phyloP scores from a whole-genome alignment of 108 stramenopile genomes.

The Parmales sp. region DNA sequence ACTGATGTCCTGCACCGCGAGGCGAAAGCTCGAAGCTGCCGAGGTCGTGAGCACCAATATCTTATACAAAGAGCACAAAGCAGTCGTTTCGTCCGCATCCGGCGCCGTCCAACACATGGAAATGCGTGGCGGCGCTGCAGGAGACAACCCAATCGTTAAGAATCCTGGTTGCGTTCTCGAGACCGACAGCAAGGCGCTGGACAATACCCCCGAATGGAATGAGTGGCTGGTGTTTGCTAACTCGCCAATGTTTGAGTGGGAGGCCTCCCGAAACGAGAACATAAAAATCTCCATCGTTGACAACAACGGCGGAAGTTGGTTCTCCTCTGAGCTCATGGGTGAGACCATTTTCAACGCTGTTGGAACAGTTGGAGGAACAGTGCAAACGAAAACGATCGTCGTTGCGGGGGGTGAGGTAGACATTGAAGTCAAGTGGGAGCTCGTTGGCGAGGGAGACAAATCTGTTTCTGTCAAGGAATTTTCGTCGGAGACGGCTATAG shows the following conservation, averaged over 20 bases:
- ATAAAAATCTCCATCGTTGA: background rate
- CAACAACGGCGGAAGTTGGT: background rate
- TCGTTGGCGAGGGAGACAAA: background rate
- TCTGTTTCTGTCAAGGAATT: background rate
- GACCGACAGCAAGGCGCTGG: background rate
- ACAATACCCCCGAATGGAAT: background rate
- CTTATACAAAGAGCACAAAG: background rate
- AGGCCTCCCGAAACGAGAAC: background rate
- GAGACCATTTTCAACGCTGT: background rate
- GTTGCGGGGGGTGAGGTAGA: background rate
- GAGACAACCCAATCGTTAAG: background rate
- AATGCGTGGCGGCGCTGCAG: background rate
- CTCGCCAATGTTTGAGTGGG: background rate
- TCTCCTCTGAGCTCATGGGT: background rate
- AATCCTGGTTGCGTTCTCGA: background rate
- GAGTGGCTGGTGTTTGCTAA: constrained; percentile 7
- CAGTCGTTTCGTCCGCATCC: background rate
- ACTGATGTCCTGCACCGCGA: background rate
- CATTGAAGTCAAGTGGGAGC: constrained; percentile 3
- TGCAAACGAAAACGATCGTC: background rate
- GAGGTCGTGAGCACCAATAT: background rate
- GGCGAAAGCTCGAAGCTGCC: background rate
- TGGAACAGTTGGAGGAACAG: background rate
- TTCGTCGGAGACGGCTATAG: background rate
- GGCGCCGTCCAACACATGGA: background rate